A percentile compares a stretch with the other conserved stretches of the same genome.
Conservation (phyloP, 768 basidiomycete species). For the Tulasnella sp. region DNA sequence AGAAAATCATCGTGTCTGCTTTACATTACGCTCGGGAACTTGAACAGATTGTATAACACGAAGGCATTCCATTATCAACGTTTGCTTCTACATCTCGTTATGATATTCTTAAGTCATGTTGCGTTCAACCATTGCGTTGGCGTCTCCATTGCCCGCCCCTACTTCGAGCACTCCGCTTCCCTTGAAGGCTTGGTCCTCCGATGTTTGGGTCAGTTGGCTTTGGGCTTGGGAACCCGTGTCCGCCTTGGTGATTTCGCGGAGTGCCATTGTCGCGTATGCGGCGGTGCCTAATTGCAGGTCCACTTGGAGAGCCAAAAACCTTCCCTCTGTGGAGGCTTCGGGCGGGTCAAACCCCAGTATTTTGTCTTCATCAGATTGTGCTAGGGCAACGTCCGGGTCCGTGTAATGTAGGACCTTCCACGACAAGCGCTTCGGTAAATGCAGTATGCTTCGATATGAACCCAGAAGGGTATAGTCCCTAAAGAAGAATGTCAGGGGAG, state of each 20-base stretch:
- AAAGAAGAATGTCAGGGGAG: not conserved
- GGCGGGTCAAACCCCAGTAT: conserved; percentile 72
- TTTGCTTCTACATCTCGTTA: not conserved
- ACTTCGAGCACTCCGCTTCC: too few species aligned
- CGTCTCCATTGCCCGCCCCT: too few species aligned
- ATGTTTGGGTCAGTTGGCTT: conserved; percentile 56
- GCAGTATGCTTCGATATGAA: conserved; percentile 85
- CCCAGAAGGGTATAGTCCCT: conserved; percentile 90
- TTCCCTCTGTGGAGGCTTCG: conserved; percentile 51
- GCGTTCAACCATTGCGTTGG: not conserved
- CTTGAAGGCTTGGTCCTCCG: conserved; percentile 74
- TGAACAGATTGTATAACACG: conserved; percentile 70
- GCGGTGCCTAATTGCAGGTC: conserved; percentile 76
- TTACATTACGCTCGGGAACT: conserved; percentile 74
- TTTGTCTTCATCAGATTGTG: conserved; percentile 91
- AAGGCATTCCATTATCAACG: not conserved
- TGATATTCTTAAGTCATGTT: not conserved
- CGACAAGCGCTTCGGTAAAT: conserved; percentile 65
- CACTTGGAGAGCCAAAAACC: conserved; percentile 80
- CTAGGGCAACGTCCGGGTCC: conserved; percentile 81
- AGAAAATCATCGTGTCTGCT: conserved; percentile 67
- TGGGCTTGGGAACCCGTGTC: conserved; percentile 92
- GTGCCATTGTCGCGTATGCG: conserved; percentile 95
- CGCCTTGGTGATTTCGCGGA: conserved; percentile 88
- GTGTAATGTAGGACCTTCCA: conserved; percentile 83